Base-by-base conservation (phyloP, 1,139 yeast species). In the Blastobotrys arbuscula region DNA sequence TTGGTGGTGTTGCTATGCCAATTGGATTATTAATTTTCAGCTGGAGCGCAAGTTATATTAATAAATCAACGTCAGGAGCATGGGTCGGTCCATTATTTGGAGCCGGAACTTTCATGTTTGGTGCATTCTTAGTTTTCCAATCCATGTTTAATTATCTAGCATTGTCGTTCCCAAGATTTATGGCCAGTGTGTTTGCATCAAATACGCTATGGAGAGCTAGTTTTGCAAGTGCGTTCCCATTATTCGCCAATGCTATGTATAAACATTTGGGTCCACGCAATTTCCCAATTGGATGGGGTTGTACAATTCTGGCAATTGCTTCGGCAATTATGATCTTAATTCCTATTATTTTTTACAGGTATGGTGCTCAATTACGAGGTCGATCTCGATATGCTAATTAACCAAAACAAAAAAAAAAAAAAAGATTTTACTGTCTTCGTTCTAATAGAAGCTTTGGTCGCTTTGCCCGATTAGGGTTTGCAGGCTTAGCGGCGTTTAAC, bases 41-140 rank as follows among this genome's bases (percentile, higher is more conserved):
- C 1, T 78, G 82, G 81, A 65, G 79, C 2, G 75, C 86, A 7
- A 76, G 78, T 59, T 24, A 7, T 10, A 10, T 7, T 6, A 24
- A 28, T 9, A 12, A 28, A 5, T 3, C 10, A 12, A 26, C 44
- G 37, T 53, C 58, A 2, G 78, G 84, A 31, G 94, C 84, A 64
- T 87, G 94, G 92, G 79, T 84, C 70, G 86, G 79, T 8, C 87
- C 95, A 15, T 71, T 81, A 31, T 78, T 83, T 2, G 82, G 90
- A 0, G 88, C 88, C 51, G 75, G 78, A 38, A 81, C 89, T 35
- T 84, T 84, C 62, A 90, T 92, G 0, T 80, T 81, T 60, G 88
- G 92, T 2, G 72, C 82, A 54, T 76, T 84, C 52, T 69, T 84
- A 59, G 77, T 86, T 50, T 87, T 87, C 74, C 86, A 86, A 67